Conservation (phyloP, 225 moss, liverwort and hornwort species). For the Physcomitrium patens region DNA sequence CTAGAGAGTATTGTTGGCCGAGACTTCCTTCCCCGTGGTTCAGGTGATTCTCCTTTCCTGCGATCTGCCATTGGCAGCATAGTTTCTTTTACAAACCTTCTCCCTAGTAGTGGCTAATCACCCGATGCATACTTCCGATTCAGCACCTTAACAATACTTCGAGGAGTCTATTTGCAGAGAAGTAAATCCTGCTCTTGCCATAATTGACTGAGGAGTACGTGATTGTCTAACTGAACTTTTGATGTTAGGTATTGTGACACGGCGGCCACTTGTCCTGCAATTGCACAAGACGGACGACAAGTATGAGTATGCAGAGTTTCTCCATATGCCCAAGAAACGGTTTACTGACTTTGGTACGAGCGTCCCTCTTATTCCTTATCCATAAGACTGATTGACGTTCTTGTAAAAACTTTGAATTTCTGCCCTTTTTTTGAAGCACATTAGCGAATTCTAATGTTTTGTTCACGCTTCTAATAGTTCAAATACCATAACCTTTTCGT, state of each 20-base stretch:
- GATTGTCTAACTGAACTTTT: constrained; percentile 8
- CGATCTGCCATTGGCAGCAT: neutral
- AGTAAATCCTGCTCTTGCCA: neutral
- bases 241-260: constrained; percentile 82
- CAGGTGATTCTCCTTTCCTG: constrained; percentile 46
- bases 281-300: constrained; percentile 92
- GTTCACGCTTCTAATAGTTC: neutral
- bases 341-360: constrained; percentile 79
- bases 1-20: constrained; percentile 95
- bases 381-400: neutral
- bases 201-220: neutral
- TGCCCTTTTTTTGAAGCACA: neutral
- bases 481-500: constrained; percentile 9
- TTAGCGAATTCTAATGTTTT: neutral
- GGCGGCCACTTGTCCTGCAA: constrained; percentile 88
- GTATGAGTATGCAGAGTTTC: constrained; percentile 88
- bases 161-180: neutral
- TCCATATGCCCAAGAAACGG: constrained; percentile 77
- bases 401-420: neutral
- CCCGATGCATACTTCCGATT: neutral
- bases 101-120: neutral
- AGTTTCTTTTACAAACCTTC: neutral
- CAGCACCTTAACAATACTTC: neutral
- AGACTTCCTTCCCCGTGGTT: constrained; percentile 95
- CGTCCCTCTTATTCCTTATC: neutral